phyloP scores from a whole-genome alignment of 257 asterid species.

The Solanum habrochaites region DNA sequence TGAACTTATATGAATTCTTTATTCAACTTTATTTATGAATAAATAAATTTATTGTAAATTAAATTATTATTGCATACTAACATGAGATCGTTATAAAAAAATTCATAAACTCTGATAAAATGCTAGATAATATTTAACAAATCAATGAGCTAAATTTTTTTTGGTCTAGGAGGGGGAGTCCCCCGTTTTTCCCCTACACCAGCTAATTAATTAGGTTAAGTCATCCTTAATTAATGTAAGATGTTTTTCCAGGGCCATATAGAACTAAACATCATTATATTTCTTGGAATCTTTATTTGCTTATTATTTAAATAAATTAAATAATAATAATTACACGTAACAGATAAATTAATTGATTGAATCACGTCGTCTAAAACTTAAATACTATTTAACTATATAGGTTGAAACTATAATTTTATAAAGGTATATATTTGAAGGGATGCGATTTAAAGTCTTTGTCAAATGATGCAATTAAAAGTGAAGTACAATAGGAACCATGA shows the following conservation, averaged over 20 bases:
- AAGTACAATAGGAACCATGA: neutral
- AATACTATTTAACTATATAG: neutral
- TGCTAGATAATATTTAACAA: neutral
- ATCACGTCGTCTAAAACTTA: neutral
- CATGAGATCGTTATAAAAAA: neutral
- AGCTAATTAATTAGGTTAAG: neutral
- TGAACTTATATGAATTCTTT: neutral
- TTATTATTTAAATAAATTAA: no score
- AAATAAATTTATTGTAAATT: neutral
- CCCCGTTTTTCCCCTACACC: no score
- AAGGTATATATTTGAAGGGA: no score
- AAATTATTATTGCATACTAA: neutral
- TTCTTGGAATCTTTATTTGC: neutral
- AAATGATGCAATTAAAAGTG: no score
- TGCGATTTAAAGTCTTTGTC: no score
- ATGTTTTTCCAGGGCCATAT: neutral
- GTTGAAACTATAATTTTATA: no score
- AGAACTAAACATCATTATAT: neutral
- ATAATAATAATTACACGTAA: no score
- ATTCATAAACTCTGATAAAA: neutral
- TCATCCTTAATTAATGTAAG: neutral
- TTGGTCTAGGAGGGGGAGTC: no score
- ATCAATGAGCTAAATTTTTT: neutral
- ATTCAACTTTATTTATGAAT: neutral
- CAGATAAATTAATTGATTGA: neutral